Evolutionary conservation across 2,329 filamentous ascomycete species (phyloP), one percentile per base, ranked within the genome.

Genomic region (Monilinia fructigena): DNA sequence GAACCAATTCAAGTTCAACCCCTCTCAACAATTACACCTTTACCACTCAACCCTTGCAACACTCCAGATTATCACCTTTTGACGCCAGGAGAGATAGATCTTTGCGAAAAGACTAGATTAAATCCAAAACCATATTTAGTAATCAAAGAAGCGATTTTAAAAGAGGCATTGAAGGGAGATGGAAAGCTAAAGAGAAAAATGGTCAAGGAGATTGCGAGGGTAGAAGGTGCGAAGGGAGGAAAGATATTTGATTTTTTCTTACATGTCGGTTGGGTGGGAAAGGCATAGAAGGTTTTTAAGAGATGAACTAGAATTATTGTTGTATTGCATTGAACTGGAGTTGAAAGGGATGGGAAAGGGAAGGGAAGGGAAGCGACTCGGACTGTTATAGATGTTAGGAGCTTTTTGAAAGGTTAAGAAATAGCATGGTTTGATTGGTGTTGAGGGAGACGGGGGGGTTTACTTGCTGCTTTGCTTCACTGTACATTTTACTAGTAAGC

Each of bases 201-300:
- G 72, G 93, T 93, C 2, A 91, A 89, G 75, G 91, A 96, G 75
- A 89, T 98, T 35, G 93, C 90, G 75, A 79, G 88, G 76, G 85
- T 98, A 63, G 94, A 98, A 74, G 86, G 87, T 12, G 90, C 90
- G 70, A 98, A 97, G 77, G 89, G 91, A 0, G 89, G 90, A 23
- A 85, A 92, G 71, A 87, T 98, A 67, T 97, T 94, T 78, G 95
- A 98, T 77, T 98, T 97, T 76, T 93, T 97, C 80, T 91, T 96
- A 69, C 91, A 93, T 75, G 89, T 88, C 66, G 95, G 94, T 3
- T 98, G 94, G 93, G 89, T 98, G 68, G 90, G 88, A 42, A 95
- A 96, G 81, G 90, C 89, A 12, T 64, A 64, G 50, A n/a, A 18
- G 11, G 10, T 12, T 40, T 40, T 40, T 40, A 2, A 12, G 10